Percentiles rank a stretch among this genome's conserved stretches.
Evolutionary conservation across 2,329 filamentous ascomycete species (phyloP).

Genomic region (Fusarium sp.): DNA sequence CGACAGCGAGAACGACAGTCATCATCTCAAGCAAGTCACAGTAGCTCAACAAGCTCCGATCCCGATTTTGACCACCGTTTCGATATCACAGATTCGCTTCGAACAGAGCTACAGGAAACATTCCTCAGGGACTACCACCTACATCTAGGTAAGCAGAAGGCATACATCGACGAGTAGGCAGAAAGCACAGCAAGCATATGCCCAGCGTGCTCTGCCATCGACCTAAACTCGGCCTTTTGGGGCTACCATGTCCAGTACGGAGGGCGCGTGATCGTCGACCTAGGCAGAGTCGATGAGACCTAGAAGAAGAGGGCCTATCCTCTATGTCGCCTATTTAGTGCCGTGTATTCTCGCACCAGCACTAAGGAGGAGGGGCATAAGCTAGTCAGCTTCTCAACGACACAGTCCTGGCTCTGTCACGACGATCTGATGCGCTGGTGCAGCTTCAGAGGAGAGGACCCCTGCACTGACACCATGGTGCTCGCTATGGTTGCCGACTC

Average conservation of each 20-base stretch:
- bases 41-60: no score
- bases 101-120: no score
- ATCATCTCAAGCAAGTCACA: no score
- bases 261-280: background rate
- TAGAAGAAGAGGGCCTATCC: background rate
- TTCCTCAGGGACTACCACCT: no score
- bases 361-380: background rate
- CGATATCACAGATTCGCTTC: no score
- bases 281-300: background rate
- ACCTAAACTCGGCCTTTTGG: background rate
- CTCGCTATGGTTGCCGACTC: background rate
- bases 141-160: background rate
- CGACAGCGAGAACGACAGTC: no score
- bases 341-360: background rate
- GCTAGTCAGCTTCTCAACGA: background rate
- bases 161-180: background rate
- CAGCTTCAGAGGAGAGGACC: no score
- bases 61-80: no score
- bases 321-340: background rate
- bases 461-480: background rate
- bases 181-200: background rate
- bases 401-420: background rate
- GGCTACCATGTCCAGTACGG: background rate
- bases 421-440: no score
- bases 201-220: background rate